Evolutionary conservation across 1,284 basidiomycete genomes (phyloP).

Genomic region (Leccinum ponderosum): DNA sequence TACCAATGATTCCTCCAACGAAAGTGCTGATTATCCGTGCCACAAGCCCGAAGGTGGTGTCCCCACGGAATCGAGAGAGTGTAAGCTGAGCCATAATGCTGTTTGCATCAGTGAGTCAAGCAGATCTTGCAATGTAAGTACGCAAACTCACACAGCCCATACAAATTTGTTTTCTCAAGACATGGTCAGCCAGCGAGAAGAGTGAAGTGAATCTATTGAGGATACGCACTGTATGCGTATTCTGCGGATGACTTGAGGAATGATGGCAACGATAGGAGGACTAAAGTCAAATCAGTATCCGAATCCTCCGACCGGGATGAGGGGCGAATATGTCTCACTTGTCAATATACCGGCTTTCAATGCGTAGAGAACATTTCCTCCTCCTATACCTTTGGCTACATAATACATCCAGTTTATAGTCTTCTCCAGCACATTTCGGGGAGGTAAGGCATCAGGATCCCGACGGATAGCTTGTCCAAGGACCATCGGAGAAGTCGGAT

Average conservation of each 20-base stretch:
- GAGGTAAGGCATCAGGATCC: slow-evolving; percentile 77
- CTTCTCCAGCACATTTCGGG: slow-evolving; percentile 55
- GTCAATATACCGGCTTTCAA: slow-evolving; percentile 78
- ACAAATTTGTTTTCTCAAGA: slow-evolving; percentile 50
- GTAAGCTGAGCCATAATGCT: slow-evolving; percentile 77
- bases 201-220: not conserved
- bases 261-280: slow-evolving; percentile 60
- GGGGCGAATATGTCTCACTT: slow-evolving; percentile 32
- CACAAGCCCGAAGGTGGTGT: slow-evolving; percentile 71
- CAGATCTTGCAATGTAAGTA: not conserved
- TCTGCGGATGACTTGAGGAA: slow-evolving; percentile 54
- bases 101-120: slow-evolving; percentile 1
- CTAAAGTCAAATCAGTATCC: slow-evolving; percentile 31
- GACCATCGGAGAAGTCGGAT: slow-evolving; percentile 42
- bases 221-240: slow-evolving; percentile 59
- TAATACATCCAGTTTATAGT: slow-evolving; percentile 50
- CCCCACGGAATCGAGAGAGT: slow-evolving; percentile 69
- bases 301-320: not conserved
- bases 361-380: slow-evolving; percentile 71
- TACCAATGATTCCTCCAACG: slow-evolving; percentile 67
- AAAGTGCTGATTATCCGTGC: slow-evolving; percentile 69
- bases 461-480: slow-evolving; percentile 57
- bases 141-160: slow-evolving; percentile 52
- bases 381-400: slow-evolving; percentile 39
- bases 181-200: slow-evolving; percentile 1